Percentiles rank a stretch among this genome's conserved stretches.
phyloP scores from a whole-genome alignment of 495 filamentous ascomycete genomes.

The Pseudoneurospora amorphoporcata region DNA sequence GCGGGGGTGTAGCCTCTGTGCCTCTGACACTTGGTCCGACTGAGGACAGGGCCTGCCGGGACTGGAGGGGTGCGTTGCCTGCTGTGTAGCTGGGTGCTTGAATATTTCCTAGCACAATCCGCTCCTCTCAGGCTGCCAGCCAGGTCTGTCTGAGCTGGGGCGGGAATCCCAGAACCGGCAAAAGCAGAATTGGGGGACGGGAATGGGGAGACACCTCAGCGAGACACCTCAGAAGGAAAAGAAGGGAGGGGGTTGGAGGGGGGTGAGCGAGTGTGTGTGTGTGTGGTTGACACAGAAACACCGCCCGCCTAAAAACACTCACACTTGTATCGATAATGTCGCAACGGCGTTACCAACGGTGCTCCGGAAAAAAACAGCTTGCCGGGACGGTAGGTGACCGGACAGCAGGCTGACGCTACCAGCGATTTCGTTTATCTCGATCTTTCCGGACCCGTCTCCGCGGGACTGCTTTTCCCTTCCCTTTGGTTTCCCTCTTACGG shows the following conservation, averaged over 20 bases:
- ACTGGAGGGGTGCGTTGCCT: slow-evolving; percentile 8
- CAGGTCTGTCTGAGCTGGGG: background rate
- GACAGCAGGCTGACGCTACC: background rate
- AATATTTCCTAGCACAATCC: background rate
- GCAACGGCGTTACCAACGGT: background rate
- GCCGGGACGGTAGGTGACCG: background rate
- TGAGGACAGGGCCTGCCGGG: background rate
- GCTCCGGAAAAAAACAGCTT: background rate
- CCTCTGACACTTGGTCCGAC: background rate
- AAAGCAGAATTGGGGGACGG: background rate
- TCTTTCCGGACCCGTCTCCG: background rate
- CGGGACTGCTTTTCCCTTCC: background rate
- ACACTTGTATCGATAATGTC: background rate
- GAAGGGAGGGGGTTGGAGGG: background rate
- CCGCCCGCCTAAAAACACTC: background rate
- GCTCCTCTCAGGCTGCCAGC: background rate
- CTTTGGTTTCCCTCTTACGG: background rate
- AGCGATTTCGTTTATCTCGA: background rate
- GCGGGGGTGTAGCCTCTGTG: slow-evolving; percentile 15
- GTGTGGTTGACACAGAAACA: background rate
- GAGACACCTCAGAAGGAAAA: background rate
- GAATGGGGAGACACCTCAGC: background rate
- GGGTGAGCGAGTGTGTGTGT: background rate
- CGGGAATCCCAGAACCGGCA: background rate
- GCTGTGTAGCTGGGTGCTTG: background rate